Evolutionary conservation across 805 yeast genomes (phyloP).

Genomic region (Scheffersomyces amazonensis): DNA sequence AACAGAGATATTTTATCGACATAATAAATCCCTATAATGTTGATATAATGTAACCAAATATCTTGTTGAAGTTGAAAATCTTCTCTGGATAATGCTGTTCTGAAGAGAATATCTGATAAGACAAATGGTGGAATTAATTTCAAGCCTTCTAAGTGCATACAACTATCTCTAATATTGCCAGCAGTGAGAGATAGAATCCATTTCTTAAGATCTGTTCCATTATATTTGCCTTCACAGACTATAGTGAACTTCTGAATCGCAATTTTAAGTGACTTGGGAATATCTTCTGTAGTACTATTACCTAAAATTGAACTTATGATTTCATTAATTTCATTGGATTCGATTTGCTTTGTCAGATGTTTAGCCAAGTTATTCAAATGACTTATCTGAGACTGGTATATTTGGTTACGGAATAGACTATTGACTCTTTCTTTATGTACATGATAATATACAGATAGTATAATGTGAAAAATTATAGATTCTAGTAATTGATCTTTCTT

Average conservation of each 20-base stretch:
- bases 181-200: conserved; percentile 36
- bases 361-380: no score
- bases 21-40: conserved; percentile 18
- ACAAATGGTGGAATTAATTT: conserved; percentile 37
- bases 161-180: conserved; percentile 27
- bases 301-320: no score
- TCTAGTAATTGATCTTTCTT: conserved; percentile 9
- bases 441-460: conserved; percentile 8
- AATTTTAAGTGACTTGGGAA: no score
- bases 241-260: no score
- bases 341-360: no score
- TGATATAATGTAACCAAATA: conserved; percentile 29
- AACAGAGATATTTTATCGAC: conserved; percentile 15
- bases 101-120: conserved; percentile 31
- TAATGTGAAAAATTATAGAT: conserved; percentile 12
- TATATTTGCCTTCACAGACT: background rate
- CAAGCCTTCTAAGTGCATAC: conserved; percentile 25
- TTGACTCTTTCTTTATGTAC: no score
- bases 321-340: no score
- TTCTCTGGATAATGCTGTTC: conserved; percentile 31
- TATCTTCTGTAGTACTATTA: no score
- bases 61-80: conserved; percentile 35
- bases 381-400: no score
- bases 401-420: no score
- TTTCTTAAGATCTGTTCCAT: conserved; percentile 8